These are phyloP conservation scores for Diplosphaera chodatii DNA, from an alignment of 139 green algal species.

Conservation along the genomic window DNA sequence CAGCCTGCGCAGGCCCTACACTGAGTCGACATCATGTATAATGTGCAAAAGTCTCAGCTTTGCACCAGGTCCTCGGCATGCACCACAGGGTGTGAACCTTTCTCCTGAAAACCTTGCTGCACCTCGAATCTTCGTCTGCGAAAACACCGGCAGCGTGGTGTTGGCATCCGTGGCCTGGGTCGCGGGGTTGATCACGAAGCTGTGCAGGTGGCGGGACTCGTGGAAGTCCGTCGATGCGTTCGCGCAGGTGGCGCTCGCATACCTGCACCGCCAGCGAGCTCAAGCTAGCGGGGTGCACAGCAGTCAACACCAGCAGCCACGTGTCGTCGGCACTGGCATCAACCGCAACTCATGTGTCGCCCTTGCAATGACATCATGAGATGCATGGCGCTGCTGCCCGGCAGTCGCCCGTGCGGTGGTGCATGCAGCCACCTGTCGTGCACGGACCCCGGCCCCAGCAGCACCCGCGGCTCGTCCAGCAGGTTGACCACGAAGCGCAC, in stretches of 20 bases:
- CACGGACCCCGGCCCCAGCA: neutral
- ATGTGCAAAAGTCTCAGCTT: neutral
- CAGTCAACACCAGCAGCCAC: no score
- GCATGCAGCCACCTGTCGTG: neutral
- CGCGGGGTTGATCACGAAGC: neutral
- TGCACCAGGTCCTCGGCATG: no score
- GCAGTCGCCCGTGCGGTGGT: neutral
- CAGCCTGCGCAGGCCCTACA: neutral
- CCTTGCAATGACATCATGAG: no score
- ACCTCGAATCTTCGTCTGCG: neutral
- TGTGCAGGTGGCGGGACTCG: neutral
- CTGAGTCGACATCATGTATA: neutral
- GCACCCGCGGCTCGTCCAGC: conserved; percentile 2
- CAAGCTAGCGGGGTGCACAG: no score
- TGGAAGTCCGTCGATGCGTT: neutral
- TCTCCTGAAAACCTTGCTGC: no score
- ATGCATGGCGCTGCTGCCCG: no score
- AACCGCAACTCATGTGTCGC: no score
- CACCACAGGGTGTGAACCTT: no score
- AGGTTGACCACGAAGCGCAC: conserved; percentile 8
- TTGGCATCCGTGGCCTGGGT: neutral
- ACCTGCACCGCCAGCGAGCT: neutral
- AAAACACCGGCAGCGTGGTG: neutral
- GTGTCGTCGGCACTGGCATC: no score
- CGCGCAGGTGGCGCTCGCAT: neutral